A percentile compares a stretch with the other conserved stretches of the same genome.
Evolutionary conservation across 352 stramenopile species (phyloP).

Genomic region (Pythium rhizo-oryzae): DNA sequence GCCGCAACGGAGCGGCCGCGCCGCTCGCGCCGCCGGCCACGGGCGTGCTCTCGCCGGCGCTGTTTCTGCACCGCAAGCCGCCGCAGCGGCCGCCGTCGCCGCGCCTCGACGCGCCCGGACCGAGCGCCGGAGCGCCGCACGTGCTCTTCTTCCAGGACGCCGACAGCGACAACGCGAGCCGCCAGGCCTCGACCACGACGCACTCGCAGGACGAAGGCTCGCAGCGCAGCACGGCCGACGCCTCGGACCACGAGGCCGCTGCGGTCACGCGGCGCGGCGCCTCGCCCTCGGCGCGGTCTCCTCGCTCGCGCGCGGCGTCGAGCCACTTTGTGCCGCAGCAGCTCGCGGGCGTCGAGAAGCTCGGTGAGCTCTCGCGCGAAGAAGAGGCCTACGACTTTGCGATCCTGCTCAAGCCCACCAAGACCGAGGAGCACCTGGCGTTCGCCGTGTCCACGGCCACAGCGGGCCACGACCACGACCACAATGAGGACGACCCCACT

Average conservation of each 20-base stretch:
- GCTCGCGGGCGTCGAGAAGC: conserved; percentile 32
- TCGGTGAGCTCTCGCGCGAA: conserved; percentile 65
- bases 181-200: neutral
- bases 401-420: conserved; percentile 79
- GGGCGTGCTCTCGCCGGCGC: conserved; percentile 10
- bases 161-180: conserved; percentile 24
- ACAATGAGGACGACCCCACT: no score
- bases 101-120: no score
- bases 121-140: neutral
- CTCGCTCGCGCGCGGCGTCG: neutral
- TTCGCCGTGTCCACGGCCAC: no score
- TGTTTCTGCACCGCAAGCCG: conserved; percentile 24
- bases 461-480: no score
- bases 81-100: neutral
- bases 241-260: neutral
- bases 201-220: neutral
- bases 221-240: conserved; percentile 8
- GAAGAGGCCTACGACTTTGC: conserved; percentile 85
- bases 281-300: no score
- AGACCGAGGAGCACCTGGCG: conserved; percentile 57
- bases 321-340: conserved; percentile 5
- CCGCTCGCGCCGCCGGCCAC: neutral
- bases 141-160: conserved; percentile 33
- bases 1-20: neutral
- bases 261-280: no score